Evolutionary conservation across 805 yeast species (phyloP), one percentile per base, ranked within the genome.

Genomic region (Cyberlindnera suaveolens): DNA sequence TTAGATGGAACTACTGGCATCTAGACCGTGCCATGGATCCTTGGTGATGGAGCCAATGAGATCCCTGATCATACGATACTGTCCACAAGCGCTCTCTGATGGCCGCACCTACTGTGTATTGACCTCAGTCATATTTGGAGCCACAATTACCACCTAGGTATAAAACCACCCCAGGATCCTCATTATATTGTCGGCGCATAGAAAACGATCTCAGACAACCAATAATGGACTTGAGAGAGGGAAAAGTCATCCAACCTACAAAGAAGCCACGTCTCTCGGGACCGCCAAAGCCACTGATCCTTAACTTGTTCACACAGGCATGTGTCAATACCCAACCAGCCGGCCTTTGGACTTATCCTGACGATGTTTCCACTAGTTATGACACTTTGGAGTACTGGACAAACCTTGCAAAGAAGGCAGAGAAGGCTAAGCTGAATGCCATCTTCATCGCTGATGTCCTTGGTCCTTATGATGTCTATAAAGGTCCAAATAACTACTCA

Each of bases 381-480:
- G 50, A 58, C 40, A 56, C 54, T 38, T 53, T 63, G 13, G 53
- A 61, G 18, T 67, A 65, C 47, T 67, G 72, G 72, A 58, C 58
- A 14, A 55, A 65, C 20, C 49, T 67, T 14, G 71, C 70, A 15
- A 48, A 64, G 39, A 43, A 57, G 31, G 53, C 65, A 17, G 73
- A 68, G 45, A 51, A 45, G 16, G 70, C 67, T 51, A 66, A 64
- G 46, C 51, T 68, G 49, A 64, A 65, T 46, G 62, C 64, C 3
- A 43, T 67, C 9, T 67, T 67, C 47, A 54, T 67, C 40, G 72
- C 72, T 14, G 72, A 67, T 56, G 67, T 62, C 10, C 47, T 66
- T n/a, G 71, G 69, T 3, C 61, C 64, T 1, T 67, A 65, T 40
- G 72, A 67, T 40, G 68, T 63, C n/a, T 68, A 65, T 46, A 62